Conservation (phyloP, 2,329 filamentous ascomycete genomes). For the Ramichloridium luteum region DNA sequence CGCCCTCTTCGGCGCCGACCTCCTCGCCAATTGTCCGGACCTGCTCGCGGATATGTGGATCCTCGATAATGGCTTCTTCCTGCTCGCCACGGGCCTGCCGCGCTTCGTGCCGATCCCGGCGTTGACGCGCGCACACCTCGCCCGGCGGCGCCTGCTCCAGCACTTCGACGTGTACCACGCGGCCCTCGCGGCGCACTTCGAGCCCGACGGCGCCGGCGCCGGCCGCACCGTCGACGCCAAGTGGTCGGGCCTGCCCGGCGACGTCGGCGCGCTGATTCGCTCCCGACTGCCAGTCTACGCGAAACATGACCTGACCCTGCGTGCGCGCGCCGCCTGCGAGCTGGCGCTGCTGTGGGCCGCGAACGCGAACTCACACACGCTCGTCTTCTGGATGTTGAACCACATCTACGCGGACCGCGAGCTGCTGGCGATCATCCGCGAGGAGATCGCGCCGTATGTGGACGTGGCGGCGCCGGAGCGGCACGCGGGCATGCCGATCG, state of each 20-base stretch:
- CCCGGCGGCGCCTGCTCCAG: constrained; percentile 18
- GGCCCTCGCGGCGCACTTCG: constrained; percentile 21
- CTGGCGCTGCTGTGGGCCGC: constrained; percentile 44
- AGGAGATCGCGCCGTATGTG: constrained; percentile 25
- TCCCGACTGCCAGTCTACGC: constrained; percentile 22
- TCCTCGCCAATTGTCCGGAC: constrained; percentile 40
- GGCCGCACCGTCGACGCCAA: too few relatives aligned
- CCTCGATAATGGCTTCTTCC: constrained; percentile 43
- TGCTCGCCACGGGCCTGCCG: constrained; percentile 43
- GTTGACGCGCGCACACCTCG: constrained; percentile 36
- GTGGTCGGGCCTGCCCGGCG: constrained; percentile 23
- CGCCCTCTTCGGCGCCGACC: constrained; percentile 41
- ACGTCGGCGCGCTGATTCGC: constrained; percentile 24
- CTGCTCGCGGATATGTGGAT: constrained; percentile 44
- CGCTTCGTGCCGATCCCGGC: constrained; percentile 43
- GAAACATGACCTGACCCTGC: constrained; percentile 20
- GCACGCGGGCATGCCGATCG: constrained; percentile 22
- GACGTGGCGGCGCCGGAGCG: constrained; percentile 18
- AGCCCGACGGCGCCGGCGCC: constrained; percentile 15
- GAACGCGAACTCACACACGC: constrained; percentile 40
- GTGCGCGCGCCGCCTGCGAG: constrained; percentile 27
- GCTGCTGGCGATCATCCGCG: constrained; percentile 22
- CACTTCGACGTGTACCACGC: constrained; percentile 19
- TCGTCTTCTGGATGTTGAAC: constrained; percentile 31
- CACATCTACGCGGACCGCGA: constrained; percentile 24